phyloP scores from a whole-genome alignment of 2,329 filamentous ascomycete genomes.

The Ascochyta viciae-villosae region DNA sequence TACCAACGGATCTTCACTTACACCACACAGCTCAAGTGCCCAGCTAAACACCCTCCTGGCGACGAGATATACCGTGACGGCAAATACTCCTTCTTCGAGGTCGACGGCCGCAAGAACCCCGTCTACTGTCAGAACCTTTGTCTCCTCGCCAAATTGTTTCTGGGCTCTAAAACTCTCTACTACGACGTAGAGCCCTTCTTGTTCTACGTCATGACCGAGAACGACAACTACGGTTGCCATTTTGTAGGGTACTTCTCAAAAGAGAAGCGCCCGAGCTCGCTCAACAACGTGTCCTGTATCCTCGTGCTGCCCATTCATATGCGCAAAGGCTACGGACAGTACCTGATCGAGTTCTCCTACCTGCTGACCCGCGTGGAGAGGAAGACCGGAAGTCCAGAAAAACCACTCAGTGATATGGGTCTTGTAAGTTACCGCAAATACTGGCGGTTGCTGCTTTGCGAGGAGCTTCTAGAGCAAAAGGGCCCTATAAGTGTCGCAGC shows the following conservation, averaged over 20 bases:
- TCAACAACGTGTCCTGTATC: constrained; percentile 98
- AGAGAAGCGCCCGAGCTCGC: constrained; percentile 91
- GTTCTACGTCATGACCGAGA: constrained; percentile 96
- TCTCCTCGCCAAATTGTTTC: constrained; percentile 91
- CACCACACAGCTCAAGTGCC: constrained; percentile 71
- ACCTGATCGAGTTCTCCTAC: constrained; percentile 98
- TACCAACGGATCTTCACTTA: constrained; percentile 26
- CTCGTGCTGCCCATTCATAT: constrained; percentile 95
- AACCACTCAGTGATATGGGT: constrained; percentile 97
- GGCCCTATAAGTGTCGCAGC: constrained; percentile 63
- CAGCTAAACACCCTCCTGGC: constrained; percentile 93
- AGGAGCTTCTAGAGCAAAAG: constrained; percentile 73
- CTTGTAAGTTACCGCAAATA: constrained; percentile 97
- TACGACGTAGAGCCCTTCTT: constrained; percentile 97
- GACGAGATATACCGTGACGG: constrained; percentile 96
- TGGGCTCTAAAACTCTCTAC: constrained; percentile 98
- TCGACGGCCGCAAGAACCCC: constrained; percentile 94
- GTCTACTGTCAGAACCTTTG: constrained; percentile 99
- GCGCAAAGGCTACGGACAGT: constrained; percentile 94
- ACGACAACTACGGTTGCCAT: constrained; percentile 89
- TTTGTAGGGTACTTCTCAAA: constrained; percentile 99
- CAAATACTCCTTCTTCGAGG: constrained; percentile 94
- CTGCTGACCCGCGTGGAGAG: constrained; percentile 90
- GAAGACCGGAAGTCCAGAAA: constrained; percentile 95
- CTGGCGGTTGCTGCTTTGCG: constrained; percentile 89